phyloP scores from a whole-genome alignment of 2,329 filamentous ascomycete genomes.

The Setomelanomma holmii region DNA sequence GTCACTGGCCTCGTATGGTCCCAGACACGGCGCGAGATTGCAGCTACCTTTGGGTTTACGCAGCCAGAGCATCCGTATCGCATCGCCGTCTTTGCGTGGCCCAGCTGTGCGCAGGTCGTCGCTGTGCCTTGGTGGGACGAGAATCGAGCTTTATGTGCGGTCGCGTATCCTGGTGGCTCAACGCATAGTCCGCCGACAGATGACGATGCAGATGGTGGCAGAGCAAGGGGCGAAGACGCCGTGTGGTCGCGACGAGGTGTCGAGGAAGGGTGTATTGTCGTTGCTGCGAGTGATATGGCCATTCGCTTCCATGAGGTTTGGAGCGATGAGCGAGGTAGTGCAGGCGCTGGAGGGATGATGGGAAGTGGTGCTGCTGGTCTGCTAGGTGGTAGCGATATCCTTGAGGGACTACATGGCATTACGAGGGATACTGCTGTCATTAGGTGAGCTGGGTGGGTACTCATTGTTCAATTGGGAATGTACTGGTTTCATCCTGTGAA shows the following conservation, averaged over 20 bases:
- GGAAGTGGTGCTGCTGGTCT: conserved; percentile 47
- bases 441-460: conserved; percentile 37
- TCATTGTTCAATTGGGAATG: conserved; percentile 56
- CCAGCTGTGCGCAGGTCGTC: conserved; percentile 83
- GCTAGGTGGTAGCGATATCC: conserved; percentile 82
- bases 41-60: conserved; percentile 91
- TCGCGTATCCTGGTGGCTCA: conserved; percentile 77
- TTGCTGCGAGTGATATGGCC: conserved; percentile 89
- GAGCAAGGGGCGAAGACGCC: conserved; percentile 58
- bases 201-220: conserved; percentile 12
- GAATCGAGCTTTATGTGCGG: conserved; percentile 83
- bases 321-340: conserved; percentile 62
- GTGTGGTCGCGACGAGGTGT: conserved; percentile 63
- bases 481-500: no score
- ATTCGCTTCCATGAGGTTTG: conserved; percentile 97
- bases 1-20: conserved; percentile 95
- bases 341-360: conserved; percentile 60
- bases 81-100: conserved; percentile 94
- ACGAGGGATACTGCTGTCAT: conserved; percentile 66
- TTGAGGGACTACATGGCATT: conserved; percentile 82
- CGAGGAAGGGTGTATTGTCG: conserved; percentile 83
- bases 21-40: conserved; percentile 82
- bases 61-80: conserved; percentile 88
- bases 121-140: conserved; percentile 84
- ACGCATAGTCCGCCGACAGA: conserved; percentile 28